Percentiles rank a stretch among this genome's conserved stretches.
Evolutionary conservation across 2,329 filamentous ascomycete genomes (phyloP).

Genomic region (Xylariales sp.): DNA sequence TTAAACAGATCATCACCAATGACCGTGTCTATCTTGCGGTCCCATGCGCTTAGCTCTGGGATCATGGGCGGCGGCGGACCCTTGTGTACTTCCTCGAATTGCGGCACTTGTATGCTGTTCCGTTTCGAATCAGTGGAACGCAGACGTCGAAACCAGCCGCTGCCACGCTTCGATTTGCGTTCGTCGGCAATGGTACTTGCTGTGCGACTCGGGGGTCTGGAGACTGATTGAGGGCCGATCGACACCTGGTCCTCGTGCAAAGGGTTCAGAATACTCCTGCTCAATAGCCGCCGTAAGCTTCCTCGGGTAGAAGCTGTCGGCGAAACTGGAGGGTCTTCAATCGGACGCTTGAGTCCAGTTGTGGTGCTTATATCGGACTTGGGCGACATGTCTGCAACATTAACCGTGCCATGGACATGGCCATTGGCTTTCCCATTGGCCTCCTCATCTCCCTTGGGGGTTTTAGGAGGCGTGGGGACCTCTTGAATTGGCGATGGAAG

Average conservation of each 20-base stretch:
- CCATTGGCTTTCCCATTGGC: conserved; percentile 32
- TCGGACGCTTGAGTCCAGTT: conserved; percentile 42
- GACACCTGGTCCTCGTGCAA: conserved; percentile 41
- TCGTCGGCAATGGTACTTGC: conserved; percentile 45
- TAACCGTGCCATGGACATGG: conserved; percentile 27
- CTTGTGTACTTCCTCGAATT: conserved; percentile 35
- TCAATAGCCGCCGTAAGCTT: conserved; percentile 55
- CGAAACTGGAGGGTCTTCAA: conserved; percentile 47
- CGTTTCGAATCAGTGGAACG: conserved; percentile 35
- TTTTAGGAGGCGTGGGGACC: conserved; percentile 39
- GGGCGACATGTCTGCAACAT: conserved; percentile 26
- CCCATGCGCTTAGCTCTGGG: conserved; percentile 50
- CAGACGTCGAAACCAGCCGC: conserved; percentile 56
- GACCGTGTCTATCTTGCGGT: conserved; percentile 41
- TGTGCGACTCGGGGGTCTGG: conserved; percentile 47
- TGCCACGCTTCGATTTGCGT: conserved; percentile 50
- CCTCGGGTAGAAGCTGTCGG: conserved; percentile 48
- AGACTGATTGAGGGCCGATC: conserved; percentile 26
- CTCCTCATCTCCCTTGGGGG: conserved; percentile 17
- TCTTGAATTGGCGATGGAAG: conserved; percentile 48
- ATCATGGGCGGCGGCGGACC: conserved; percentile 59
- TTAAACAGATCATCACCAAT: conserved; percentile 54
- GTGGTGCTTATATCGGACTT: conserved; percentile 22
- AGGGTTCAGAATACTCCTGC: conserved; percentile 50
- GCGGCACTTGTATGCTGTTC: conserved; percentile 29